Evolutionary conservation across 352 stramenopile genomes (phyloP).

Genomic region (Globisporangium acanthophoron): DNA sequence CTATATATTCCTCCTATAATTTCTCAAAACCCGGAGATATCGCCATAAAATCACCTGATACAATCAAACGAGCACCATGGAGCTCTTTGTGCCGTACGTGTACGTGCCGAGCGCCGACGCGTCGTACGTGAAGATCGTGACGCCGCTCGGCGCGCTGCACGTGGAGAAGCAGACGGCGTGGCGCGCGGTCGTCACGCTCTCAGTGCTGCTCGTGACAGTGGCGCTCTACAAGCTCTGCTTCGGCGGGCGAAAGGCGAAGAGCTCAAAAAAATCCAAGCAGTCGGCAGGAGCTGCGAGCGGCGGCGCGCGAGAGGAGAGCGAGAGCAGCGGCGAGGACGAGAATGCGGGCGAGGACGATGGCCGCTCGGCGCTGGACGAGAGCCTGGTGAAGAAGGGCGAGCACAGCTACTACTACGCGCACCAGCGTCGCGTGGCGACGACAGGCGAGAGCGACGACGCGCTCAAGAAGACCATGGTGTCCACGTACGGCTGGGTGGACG

Average conservation of each 20-base stretch:
- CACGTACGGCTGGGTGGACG: slow-evolving; percentile 77
- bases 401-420: slow-evolving; percentile 87
- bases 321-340: slow-evolving; percentile 9
- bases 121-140: slow-evolving; percentile 65
- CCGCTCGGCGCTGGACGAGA: slow-evolving; percentile 51
- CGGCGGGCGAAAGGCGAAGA: slow-evolving; percentile 6
- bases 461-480: slow-evolving; percentile 58
- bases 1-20: too few relatives aligned
- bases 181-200: slow-evolving; percentile 28
- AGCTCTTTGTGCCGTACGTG: slow-evolving; percentile 67
- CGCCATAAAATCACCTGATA: neutral
- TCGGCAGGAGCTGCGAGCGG: slow-evolving; percentile 2
- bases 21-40: neutral
- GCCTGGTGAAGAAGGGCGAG: slow-evolving; percentile 55
- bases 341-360: slow-evolving; percentile 17
- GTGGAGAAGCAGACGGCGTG: slow-evolving; percentile 45
- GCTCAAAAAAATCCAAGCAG: slow-evolving; percentile 9
- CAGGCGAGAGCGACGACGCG: slow-evolving; percentile 14
- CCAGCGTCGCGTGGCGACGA: slow-evolving; percentile 24
- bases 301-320: neutral
- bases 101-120: slow-evolving; percentile 57
- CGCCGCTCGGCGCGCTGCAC: slow-evolving; percentile 54
- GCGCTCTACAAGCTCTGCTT: slow-evolving; percentile 18
- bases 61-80: slow-evolving; percentile 4
- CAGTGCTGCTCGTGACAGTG: slow-evolving; percentile 30